These are phyloP conservation scores for Erysimum cheiri DNA, from an alignment of 441 rosid species.

Conservation along the genomic window DNA sequence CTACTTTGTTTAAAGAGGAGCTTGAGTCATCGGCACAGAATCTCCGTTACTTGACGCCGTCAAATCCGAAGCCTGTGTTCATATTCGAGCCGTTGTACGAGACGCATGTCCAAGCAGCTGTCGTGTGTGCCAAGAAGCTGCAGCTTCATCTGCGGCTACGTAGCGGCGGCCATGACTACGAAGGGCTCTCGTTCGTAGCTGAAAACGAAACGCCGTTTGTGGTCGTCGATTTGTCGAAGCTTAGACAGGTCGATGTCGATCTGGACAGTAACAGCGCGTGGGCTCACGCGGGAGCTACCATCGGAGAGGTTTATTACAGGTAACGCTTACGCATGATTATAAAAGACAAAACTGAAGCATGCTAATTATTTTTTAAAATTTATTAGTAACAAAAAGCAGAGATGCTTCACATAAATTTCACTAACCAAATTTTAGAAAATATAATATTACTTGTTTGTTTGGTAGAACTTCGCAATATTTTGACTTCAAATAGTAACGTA, in stretches of 20 bases:
- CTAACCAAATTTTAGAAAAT: too few species aligned
- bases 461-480: neutral
- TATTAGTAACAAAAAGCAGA: neutral
- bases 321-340: slow-evolving; percentile 27
- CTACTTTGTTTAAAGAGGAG: slow-evolving; percentile 38
- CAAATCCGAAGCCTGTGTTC: slow-evolving; percentile 48
- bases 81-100: slow-evolving; percentile 50
- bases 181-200: slow-evolving; percentile 52
- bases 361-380: neutral
- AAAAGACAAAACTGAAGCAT: neutral
- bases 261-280: slow-evolving; percentile 50
- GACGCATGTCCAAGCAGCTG: slow-evolving; percentile 50
- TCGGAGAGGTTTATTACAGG: slow-evolving; percentile 54
- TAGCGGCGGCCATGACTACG: slow-evolving; percentile 64
- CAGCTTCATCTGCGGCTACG: slow-evolving; percentile 48
- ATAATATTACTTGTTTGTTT: neutral
- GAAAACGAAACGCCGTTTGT: slow-evolving; percentile 43
- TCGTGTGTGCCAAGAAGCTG: slow-evolving; percentile 49
- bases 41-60: slow-evolving; percentile 47
- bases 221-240: slow-evolving; percentile 48
- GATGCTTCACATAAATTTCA: neutral
- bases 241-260: slow-evolving; percentile 46
- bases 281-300: slow-evolving; percentile 59
- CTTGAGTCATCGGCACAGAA: slow-evolving; percentile 49
- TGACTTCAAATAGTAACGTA: slow-evolving; percentile 3